phyloP scores from a whole-genome alignment of 371 early-diverging fungal species.

The Mortierella sp. region DNA sequence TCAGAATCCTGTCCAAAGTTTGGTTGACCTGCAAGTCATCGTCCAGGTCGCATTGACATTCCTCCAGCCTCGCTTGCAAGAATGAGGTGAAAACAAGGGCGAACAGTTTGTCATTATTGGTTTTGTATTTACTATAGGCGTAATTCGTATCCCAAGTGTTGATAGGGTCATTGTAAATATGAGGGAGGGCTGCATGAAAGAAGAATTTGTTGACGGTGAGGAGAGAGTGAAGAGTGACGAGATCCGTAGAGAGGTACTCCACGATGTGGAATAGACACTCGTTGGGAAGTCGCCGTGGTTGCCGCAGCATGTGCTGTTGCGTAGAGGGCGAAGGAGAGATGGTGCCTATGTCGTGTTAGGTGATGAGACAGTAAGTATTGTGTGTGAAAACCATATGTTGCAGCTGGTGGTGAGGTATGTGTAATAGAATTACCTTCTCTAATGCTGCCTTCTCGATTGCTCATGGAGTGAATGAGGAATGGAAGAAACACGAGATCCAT shows the following conservation, averaged over 20 bases:
- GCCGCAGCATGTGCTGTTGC: neutral
- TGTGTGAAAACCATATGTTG: too few species aligned
- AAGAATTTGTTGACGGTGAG: conserved; percentile 9
- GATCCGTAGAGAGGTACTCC: neutral
- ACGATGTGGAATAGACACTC: conserved; percentile 4
- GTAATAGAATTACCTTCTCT: too few species aligned
- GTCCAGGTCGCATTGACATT: neutral
- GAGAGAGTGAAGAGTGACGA: neutral
- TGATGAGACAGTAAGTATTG: too few species aligned
- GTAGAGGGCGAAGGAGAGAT: neutral
- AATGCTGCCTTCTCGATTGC: too few species aligned
- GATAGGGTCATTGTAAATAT: neutral
- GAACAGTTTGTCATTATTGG: neutral
- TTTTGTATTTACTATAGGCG: neutral
- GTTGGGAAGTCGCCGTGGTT: conserved; percentile 5
- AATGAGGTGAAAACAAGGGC: neutral
- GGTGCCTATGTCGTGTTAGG: too few species aligned
- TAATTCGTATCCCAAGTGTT: neutral
- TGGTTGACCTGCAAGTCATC: neutral
- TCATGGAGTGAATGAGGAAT: too few species aligned
- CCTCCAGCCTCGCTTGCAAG: conserved; percentile 1
- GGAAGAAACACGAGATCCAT: too few species aligned
- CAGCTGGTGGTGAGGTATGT: too few species aligned
- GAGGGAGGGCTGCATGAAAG: conserved; percentile 1
- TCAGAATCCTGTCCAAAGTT: neutral